phyloP scores from a whole-genome alignment of 495 filamentous ascomycete species.

The Elaphomyces granulatus region DNA sequence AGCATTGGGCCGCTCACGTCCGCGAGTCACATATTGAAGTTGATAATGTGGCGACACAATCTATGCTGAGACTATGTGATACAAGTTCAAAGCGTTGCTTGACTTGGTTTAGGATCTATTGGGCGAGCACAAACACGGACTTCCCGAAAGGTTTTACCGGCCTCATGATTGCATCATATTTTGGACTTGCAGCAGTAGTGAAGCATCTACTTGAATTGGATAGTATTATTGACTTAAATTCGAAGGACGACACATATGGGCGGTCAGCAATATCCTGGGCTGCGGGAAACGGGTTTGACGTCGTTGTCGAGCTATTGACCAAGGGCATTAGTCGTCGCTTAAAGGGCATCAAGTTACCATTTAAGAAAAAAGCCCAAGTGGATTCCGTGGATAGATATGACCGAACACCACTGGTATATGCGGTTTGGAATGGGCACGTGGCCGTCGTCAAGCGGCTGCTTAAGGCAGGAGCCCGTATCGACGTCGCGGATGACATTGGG shows the following conservation, averaged over 20 bases:
- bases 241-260: constrained; percentile 7
- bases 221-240: constrained; percentile 8
- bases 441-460: constrained; percentile 11
- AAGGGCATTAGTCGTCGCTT: background rate
- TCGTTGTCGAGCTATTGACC: constrained; percentile 10
- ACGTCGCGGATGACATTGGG: constrained; percentile 6
- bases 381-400: constrained; percentile 3
- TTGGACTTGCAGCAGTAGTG: constrained; percentile 8
- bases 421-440: constrained; percentile 11
- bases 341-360: background rate
- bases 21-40: constrained; percentile 5
- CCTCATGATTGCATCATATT: constrained; percentile 6
- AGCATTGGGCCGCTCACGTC: constrained; percentile 19
- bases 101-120: constrained; percentile 4
- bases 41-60: constrained; percentile 7
- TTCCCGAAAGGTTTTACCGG: constrained; percentile 7
- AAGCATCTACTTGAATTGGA: constrained; percentile 7
- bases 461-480: constrained; percentile 6
- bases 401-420: constrained; percentile 12
- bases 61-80: constrained; percentile 8
- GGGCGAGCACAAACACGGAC: constrained; percentile 10
- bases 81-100: background rate
- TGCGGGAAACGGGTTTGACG: constrained; percentile 10
- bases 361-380: constrained; percentile 1
- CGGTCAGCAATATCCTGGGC: constrained; percentile 12